These are phyloP conservation scores for Penicillium arizonense DNA, from an alignment of 495 filamentous ascomycete species.

Conservation along the genomic window DNA sequence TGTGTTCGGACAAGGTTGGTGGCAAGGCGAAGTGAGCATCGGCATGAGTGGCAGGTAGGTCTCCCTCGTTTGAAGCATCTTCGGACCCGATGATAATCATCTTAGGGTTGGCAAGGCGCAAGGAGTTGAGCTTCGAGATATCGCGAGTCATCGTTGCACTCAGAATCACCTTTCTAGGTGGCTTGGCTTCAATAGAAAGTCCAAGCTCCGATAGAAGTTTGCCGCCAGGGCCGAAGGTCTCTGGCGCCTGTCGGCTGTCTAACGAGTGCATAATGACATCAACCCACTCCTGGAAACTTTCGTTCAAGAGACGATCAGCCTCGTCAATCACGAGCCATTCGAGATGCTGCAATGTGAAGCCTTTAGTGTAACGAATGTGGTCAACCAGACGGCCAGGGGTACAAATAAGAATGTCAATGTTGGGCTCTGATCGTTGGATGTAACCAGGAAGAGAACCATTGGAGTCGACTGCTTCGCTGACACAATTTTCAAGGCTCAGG, in stretches of 20 bases:
- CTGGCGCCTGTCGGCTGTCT: slow-evolving; percentile 45
- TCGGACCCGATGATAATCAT: slow-evolving; percentile 68
- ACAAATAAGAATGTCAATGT: slow-evolving; percentile 85
- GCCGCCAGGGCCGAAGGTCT: slow-evolving; percentile 48
- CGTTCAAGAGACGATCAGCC: slow-evolving; percentile 85
- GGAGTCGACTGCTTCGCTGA: slow-evolving; percentile 36
- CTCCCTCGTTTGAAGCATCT: slow-evolving; percentile 31
- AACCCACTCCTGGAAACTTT: slow-evolving; percentile 92
- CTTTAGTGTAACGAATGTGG: slow-evolving; percentile 77
- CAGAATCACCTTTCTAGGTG: slow-evolving; percentile 71
- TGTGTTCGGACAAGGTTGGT: slow-evolving; percentile 65
- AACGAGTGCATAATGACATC: slow-evolving; percentile 66
- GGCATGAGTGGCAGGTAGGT: slow-evolving; percentile 17
- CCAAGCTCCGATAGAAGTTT: slow-evolving; percentile 36
- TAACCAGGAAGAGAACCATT: slow-evolving; percentile 55
- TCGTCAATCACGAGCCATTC: slow-evolving; percentile 92
- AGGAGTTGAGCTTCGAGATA: slow-evolving; percentile 69
- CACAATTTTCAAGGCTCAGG: slow-evolving; percentile 45
- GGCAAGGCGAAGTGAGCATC: slow-evolving; percentile 61
- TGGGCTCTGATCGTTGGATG: slow-evolving; percentile 60
- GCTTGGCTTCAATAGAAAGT: slow-evolving; percentile 34
- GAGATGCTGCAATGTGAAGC: slow-evolving; percentile 71
- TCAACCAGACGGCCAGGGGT: slow-evolving; percentile 93
- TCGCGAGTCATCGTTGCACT: slow-evolving; percentile 95
- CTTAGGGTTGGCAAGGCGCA: slow-evolving; percentile 72